Conservation (phyloP, 768 basidiomycete species). For the Scleroderma citrinum region DNA sequence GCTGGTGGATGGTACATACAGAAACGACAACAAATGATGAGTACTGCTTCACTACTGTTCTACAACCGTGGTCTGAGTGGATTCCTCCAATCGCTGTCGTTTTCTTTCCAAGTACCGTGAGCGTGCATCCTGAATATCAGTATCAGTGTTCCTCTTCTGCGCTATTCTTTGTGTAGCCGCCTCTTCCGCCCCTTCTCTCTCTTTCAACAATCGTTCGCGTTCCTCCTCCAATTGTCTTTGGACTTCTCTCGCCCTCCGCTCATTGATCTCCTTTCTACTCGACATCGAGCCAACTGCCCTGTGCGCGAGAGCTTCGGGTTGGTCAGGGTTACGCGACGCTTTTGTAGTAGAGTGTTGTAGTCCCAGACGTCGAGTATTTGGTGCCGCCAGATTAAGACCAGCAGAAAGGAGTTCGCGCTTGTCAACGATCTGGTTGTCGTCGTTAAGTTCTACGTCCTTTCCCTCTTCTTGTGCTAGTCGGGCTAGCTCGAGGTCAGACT, state of each 20-base stretch:
- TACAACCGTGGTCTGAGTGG: too few relatives aligned
- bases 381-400: constrained; percentile 84
- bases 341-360: constrained; percentile 28
- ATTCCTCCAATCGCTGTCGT: constrained; percentile 63
- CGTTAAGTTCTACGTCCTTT: constrained; percentile 87
- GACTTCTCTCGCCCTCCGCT: constrained; percentile 75
- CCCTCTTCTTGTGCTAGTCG: constrained; percentile 65
- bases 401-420: constrained; percentile 88
- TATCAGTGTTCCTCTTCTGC: constrained; percentile 69
- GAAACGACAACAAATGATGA: too few relatives aligned
- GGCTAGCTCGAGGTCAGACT: constrained; percentile 73
- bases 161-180: constrained; percentile 63
- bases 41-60: too few relatives aligned
- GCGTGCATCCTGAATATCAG: constrained; percentile 66
- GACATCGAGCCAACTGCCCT: constrained; percentile 85
- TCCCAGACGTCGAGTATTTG: constrained; percentile 71
- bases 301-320: constrained; percentile 42
- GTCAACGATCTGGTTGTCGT: constrained; percentile 96
- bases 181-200: constrained; percentile 54
- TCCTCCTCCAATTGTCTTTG: constrained; percentile 76
- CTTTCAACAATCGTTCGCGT: constrained; percentile 47
- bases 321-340: constrained; percentile 14
- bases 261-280: constrained; percentile 73
- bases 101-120: constrained; percentile 78
- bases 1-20: too few relatives aligned